Percentiles rank a stretch among this genome's conserved stretches.
Conservation (phyloP, 192 early-diverging fungal species). For the Mortierella antarctica region DNA sequence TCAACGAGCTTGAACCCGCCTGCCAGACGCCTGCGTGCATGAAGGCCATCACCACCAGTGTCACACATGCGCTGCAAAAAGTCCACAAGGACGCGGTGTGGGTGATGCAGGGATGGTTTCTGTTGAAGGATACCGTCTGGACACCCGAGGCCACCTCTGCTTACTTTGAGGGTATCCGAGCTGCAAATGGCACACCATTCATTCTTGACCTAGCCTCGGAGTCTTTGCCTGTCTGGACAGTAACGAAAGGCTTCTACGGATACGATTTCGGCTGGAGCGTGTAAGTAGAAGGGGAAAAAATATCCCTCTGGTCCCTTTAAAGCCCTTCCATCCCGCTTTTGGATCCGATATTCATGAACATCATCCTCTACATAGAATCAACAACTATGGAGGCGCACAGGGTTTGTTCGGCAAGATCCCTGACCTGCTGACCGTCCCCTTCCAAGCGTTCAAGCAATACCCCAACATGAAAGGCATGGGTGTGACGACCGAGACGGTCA, state of each 20-base stretch:
- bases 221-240: conserved; percentile 13
- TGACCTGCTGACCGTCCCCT: conserved; percentile 1
- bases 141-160: conserved; percentile 19
- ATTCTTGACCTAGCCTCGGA: conserved; percentile 35
- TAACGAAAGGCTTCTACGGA: conserved; percentile 36
- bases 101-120: conserved; percentile 51
- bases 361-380: conserved; percentile 22
- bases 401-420: conserved; percentile 33
- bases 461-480: conserved; percentile 31
- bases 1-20: conserved; percentile 36
- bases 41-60: conserved; percentile 18
- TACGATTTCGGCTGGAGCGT: conserved; percentile 35
- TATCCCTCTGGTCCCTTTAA: neutral
- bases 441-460: conserved; percentile 18
- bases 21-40: conserved; percentile 27
- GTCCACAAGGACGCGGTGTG: conserved; percentile 34
- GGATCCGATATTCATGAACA: neutral
- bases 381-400: conserved; percentile 43
- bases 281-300: conserved; percentile 22
- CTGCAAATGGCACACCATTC: conserved; percentile 19
- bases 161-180: conserved; percentile 31
- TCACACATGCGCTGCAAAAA: conserved; percentile 24
- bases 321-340: too few relatives aligned
- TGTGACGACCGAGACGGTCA: conserved; percentile 34
- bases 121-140: conserved; percentile 21